Base-by-base conservation (phyloP, 805 yeast species). In the Yamadazyma olivae region DNA sequence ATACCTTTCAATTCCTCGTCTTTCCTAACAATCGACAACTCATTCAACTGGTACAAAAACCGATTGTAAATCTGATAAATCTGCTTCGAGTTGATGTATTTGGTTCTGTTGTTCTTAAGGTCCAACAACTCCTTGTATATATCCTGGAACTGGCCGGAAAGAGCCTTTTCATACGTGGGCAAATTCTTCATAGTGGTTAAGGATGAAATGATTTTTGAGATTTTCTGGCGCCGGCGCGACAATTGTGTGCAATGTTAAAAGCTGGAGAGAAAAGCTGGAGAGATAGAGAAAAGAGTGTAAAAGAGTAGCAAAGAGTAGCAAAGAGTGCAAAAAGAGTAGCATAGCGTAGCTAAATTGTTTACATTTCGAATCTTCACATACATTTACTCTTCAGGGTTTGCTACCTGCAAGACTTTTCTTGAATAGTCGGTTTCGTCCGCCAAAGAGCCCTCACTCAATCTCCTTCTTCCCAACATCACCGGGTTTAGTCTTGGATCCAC, bases 381-480 rank as follows among this genome's bases (percentile, higher is more conserved):
- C n/a, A n/a, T n/a, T n/a, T n/a, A n/a, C n/a, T n/a, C n/a, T 32
- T 87, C 95, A 1, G 96, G 96, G 52, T 90, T 90, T 22, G 95
- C 90, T 9, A 90, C 95, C 41, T 88, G 81, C 31, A 90, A 67
- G 14, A 86, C 79, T 63, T 87, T 87, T 53, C 89, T 70, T 33
- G 85, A 73, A 60, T 82, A 85, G 56, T 86, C 93, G 3, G 86
- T 78, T 43, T 84, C 95, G 56, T 88, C 95, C 8, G 95, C 90
- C 36, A 90, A 67, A 2, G 91, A 80, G 4, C 96, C 96, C 50
- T 85, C 91, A 50, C 89, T 79, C 43, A 86, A 70, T 45, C 96
- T 70, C 52, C 95, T 78, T 53, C 90, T 77, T 25, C 95, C 95
- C 57, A 84, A 65, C 83, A 84, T 79, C 29, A 77, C 74, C 1